phyloP scores from a whole-genome alignment of 169 alveolate species.

The Cryptosporidium ubiquitum region DNA sequence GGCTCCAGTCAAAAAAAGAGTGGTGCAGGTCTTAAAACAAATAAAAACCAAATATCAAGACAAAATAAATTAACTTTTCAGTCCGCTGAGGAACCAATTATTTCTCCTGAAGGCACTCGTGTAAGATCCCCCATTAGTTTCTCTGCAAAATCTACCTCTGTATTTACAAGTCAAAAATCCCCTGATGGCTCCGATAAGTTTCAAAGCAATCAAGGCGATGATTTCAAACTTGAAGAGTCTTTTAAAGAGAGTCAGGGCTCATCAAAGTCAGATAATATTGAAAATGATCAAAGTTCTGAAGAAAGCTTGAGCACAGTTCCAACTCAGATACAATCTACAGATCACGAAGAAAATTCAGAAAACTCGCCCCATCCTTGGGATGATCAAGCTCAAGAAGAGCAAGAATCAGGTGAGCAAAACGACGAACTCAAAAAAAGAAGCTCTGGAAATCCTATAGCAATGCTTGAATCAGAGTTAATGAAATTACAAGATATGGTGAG shows the following conservation, averaged over 20 bases:
- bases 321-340: background rate
- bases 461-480: slow-evolving; percentile 6
- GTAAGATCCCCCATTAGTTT: too few species aligned
- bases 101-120: too few species aligned
- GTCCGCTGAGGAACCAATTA: too few species aligned
- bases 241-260: background rate
- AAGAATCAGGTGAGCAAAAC: background rate
- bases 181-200: too few species aligned
- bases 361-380: background rate
- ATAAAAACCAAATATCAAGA: background rate
- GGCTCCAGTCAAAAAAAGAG: background rate
- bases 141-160: too few species aligned
- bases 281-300: too few species aligned
- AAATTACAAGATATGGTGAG: background rate
- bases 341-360: background rate
- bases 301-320: background rate
- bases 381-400: background rate
- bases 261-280: background rate
- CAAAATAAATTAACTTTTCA: background rate
- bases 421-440: background rate
- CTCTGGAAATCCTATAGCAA: background rate
- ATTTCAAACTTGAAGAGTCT: too few species aligned
- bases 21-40: background rate
- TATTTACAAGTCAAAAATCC: too few species aligned
- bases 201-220: background rate